A percentile compares a stretch with the other conserved stretches of the same genome.
Conservation (phyloP, 306 rosid genomes). For the Castanospermum australe region DNA sequence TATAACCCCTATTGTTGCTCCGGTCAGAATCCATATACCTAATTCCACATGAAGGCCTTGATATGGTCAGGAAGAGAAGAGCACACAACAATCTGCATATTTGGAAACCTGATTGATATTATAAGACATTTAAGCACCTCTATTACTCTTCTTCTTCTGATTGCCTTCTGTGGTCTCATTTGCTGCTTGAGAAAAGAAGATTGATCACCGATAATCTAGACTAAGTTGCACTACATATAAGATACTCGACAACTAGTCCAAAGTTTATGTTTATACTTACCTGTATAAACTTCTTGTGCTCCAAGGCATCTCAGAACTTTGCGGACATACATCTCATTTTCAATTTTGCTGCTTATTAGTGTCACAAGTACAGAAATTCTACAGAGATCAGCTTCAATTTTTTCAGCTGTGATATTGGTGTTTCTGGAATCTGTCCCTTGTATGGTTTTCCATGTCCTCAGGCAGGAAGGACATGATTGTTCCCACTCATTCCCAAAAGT, state of each 20-base stretch:
- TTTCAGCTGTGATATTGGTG: not conserved
- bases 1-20: slow-evolving; percentile 25
- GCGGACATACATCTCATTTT: slow-evolving; percentile 8
- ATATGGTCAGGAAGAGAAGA: slow-evolving; percentile 5
- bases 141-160: not conserved
- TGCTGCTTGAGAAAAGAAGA: slow-evolving; percentile 4
- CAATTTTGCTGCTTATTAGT: slow-evolving; percentile 19
- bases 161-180: not conserved
- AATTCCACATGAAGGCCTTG: slow-evolving; percentile 1
- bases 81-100: not conserved
- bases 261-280: slow-evolving; percentile 21
- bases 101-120: not conserved
- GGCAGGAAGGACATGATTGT: slow-evolving; percentile 33
- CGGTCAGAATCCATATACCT: slow-evolving; percentile 36
- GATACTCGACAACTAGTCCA: not conserved
- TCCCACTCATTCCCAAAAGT: slow-evolving; percentile 18
- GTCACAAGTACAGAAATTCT: slow-evolving; percentile 43
- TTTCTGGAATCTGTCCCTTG: slow-evolving; percentile 4
- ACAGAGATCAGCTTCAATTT: slow-evolving; percentile 30
- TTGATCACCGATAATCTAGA: not conserved
- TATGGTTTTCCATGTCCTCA: slow-evolving; percentile 30
- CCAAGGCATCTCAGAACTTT: slow-evolving; percentile 40
- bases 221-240: not conserved
- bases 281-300: not conserved
- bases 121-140: slow-evolving; percentile 27